A percentile compares a stretch with the other conserved stretches of the same genome.
phyloP scores from a whole-genome alignment of 1,284 basidiomycete species.

The Lignosus rhinocerotis region DNA sequence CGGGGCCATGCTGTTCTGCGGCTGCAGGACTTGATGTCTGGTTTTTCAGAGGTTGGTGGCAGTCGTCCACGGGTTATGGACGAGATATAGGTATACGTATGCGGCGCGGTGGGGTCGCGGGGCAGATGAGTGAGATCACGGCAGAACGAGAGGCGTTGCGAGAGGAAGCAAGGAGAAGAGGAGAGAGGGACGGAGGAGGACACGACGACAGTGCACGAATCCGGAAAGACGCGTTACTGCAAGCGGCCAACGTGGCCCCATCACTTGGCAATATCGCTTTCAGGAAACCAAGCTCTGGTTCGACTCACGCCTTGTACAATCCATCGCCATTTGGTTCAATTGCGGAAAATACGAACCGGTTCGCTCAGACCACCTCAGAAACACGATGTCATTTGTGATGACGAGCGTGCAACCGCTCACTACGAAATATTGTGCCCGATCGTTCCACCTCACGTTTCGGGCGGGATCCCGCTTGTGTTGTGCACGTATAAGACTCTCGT shows the following conservation, averaged over 20 bases:
- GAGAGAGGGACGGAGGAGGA: neutral
- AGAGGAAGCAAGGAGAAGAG: conserved; percentile 1
- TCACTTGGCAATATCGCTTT: neutral
- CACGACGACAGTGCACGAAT: conserved; percentile 18
- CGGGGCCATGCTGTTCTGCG: conserved; percentile 21
- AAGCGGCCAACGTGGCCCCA: conserved; percentile 19
- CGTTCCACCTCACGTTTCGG: conserved; percentile 1
- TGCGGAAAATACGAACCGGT: neutral
- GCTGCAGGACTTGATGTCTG: conserved; percentile 1
- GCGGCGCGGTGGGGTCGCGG: conserved; percentile 2
- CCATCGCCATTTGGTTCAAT: neutral
- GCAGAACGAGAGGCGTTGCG: neutral
- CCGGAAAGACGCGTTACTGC: conserved; percentile 16
- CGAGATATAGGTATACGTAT: neutral
- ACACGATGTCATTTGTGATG: conserved; percentile 13
- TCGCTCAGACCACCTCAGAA: neutral
- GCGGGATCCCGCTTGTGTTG: neutral
- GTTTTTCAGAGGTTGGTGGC: neutral
- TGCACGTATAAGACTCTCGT: neutral
- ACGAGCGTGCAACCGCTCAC: conserved; percentile 8
- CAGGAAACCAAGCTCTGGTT: neutral
- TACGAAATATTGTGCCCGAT: neutral
- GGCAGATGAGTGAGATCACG: neutral
- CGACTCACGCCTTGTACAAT: conserved; percentile 5
- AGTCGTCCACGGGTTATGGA: neutral